Conservation (phyloP, 179 eudicot genomes). For the Gypsophila paniculata region DNA sequence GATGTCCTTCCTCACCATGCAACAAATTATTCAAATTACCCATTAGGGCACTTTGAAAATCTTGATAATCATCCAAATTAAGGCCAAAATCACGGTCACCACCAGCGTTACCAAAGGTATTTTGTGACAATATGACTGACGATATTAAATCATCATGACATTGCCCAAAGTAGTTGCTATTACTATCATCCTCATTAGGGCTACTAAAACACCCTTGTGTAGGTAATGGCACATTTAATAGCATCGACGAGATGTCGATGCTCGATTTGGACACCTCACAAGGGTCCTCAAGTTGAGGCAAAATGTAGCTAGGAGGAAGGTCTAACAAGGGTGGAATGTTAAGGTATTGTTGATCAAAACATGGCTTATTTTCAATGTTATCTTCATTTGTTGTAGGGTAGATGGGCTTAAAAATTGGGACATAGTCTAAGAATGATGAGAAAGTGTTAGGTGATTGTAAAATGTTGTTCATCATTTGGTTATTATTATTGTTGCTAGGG, state of each 20-base stretch:
- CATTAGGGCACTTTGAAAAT: conserved; percentile 24
- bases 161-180: conserved; percentile 20
- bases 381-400: conserved; percentile 18
- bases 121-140: conserved; percentile 2
- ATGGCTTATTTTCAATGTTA: conserved; percentile 9
- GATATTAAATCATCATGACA: conserved; percentile 18
- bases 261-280: conserved; percentile 29
- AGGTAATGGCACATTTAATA: conserved; percentile 29
- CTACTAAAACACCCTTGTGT: conserved; percentile 15
- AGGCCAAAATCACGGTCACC: conserved; percentile 7
- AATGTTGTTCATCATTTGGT: too few relatives aligned
- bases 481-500: too few relatives aligned
- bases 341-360: conserved; percentile 10
- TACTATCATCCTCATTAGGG: conserved; percentile 15
- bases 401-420: conserved; percentile 34
- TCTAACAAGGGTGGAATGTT: conserved; percentile 26
- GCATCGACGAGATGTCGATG: conserved; percentile 42
- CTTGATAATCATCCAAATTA: conserved; percentile 22
- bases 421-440: conserved; percentile 31
- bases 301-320: conserved; percentile 33
- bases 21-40: conserved; percentile 24
- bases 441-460: conserved; percentile 32
- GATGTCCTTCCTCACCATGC: conserved; percentile 16
- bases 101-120: background rate
- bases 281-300: conserved; percentile 43